phyloP scores from a whole-genome alignment of 441 rosid genomes.

The Syzygium syzygioides region DNA sequence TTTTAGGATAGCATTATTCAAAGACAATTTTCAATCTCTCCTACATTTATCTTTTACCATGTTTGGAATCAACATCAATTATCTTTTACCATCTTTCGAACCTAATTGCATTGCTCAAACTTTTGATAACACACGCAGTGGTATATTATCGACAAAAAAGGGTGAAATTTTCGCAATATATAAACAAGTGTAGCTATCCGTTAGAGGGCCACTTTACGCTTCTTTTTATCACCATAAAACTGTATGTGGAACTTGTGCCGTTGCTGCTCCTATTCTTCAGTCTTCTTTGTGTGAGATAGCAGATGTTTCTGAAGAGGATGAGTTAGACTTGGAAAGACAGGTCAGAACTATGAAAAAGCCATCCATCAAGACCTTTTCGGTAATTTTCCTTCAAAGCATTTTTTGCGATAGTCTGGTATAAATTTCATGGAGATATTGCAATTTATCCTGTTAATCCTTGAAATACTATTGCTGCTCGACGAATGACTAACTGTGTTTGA shows the following conservation, averaged over 20 bases:
- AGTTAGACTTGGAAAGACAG: neutral
- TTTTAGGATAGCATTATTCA: neutral
- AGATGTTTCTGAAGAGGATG: neutral
- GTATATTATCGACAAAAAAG: neutral
- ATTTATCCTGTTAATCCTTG: neutral
- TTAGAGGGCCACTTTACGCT: neutral
- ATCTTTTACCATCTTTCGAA: neutral
- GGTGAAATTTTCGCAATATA: neutral
- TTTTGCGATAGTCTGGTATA: neutral
- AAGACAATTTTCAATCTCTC: neutral
- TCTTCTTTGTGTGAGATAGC: neutral
- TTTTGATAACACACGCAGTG: neutral
- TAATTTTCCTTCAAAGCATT: neutral
- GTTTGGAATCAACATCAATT: neutral
- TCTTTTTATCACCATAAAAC: neutral
- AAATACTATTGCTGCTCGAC: neutral
- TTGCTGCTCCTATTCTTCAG: neutral
- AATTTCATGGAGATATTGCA: neutral
- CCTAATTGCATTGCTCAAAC: neutral
- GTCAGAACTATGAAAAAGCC: neutral
- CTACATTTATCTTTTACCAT: neutral
- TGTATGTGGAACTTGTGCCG: neutral
- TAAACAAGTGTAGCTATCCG: neutral
- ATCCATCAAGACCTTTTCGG: neutral
- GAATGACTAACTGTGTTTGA: neutral